Evolutionary conservation across 169 alveolate genomes (phyloP).

Genomic region (Plasmodium berghei): DNA sequence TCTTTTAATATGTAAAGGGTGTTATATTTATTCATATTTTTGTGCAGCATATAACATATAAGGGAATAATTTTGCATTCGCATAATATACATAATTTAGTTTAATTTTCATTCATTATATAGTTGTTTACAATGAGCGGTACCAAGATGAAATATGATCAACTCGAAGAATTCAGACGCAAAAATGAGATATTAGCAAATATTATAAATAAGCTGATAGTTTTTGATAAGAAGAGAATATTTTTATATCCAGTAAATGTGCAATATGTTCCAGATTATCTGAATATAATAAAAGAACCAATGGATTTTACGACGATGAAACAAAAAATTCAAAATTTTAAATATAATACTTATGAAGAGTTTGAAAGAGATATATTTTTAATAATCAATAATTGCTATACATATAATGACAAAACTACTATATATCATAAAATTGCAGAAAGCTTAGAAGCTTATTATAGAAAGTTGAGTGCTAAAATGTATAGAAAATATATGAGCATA

Average conservation of each 20-base stretch:
- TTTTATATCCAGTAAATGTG: conserved; percentile 92
- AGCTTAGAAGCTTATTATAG: conserved; percentile 41
- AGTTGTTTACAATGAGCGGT: conserved; percentile 36
- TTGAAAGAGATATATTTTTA: conserved; percentile 90
- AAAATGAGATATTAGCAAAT: conserved; percentile 76
- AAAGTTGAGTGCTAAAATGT: conserved; percentile 46
- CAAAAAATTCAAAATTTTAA: conserved; percentile 83
- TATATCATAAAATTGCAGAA: conserved; percentile 74
- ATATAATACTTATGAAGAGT: conserved; percentile 87
- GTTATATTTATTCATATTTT: too few relatives aligned
- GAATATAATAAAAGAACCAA: conserved; percentile 93
- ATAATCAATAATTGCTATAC: conserved; percentile 91
- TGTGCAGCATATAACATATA: too few relatives aligned
- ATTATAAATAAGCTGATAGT: conserved; percentile 80
- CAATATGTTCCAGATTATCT: conserved; percentile 93
- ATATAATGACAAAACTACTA: conserved; percentile 90
- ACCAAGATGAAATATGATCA: conserved; percentile 64
- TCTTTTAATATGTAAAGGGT: too few relatives aligned
- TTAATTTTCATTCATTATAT: not conserved
- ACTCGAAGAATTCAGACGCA: conserved; percentile 56
- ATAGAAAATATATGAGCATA: conserved; percentile 36
- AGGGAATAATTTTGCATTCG: too few relatives aligned
- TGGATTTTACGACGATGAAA: conserved; percentile 93
- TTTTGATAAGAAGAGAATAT: conserved; percentile 84
- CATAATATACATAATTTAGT: not conserved